Percentiles rank a stretch among this genome's conserved stretches.
These are phyloP conservation scores for Lichtheimia ramosa DNA, from an alignment of 371 early-diverging fungal genomes.

Conservation along the genomic window DNA sequence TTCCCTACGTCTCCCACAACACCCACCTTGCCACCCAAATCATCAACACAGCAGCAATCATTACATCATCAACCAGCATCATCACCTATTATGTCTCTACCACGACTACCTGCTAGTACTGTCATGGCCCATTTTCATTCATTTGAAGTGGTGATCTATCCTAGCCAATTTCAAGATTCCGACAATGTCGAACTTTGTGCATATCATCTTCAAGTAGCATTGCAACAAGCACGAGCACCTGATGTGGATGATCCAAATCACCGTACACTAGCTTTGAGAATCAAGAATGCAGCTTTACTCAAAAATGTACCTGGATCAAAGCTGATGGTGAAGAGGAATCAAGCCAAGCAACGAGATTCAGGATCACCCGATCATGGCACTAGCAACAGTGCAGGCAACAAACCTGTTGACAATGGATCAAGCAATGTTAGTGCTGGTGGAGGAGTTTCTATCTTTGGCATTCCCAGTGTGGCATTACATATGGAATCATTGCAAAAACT, in stretches of 20 bases:
- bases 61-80: background rate
- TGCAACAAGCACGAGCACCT: constrained; percentile 13
- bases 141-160: constrained; percentile 55
- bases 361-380: constrained; percentile 1
- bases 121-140: constrained; percentile 13
- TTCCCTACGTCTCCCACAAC: background rate
- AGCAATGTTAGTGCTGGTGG: constrained; percentile 17
- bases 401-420: background rate
- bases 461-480: constrained; percentile 51
- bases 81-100: background rate
- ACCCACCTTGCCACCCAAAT: background rate
- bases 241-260: constrained; percentile 14
- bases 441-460: constrained; percentile 62
- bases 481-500: constrained; percentile 49
- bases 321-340: constrained; percentile 24
- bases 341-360: background rate
- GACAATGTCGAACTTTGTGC: constrained; percentile 67
- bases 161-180: constrained; percentile 70
- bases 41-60: no score
- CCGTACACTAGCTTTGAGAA: constrained; percentile 26
- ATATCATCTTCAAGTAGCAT: constrained; percentile 20
- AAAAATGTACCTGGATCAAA: constrained; percentile 46
- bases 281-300: constrained; percentile 37
- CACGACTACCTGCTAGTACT: constrained; percentile 1
- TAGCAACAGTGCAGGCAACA: background rate